Evolutionary conservation across 2,329 filamentous ascomycete genomes (phyloP).

Genomic region (Coniella vitis): DNA sequence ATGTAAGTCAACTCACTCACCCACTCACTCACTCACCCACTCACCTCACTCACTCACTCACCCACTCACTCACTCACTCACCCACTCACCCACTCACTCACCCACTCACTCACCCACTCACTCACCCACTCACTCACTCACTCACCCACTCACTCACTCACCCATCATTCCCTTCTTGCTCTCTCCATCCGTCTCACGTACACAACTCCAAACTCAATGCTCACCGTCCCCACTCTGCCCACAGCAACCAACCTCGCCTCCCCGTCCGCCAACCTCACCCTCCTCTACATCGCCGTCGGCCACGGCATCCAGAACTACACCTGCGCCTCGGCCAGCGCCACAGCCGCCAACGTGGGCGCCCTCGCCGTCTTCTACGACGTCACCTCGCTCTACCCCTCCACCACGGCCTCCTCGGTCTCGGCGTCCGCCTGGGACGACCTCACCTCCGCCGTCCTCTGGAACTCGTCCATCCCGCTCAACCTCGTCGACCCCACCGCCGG

Average conservation of each 20-base stretch:
- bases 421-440: constrained; percentile 33
- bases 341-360: constrained; percentile 41
- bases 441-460: constrained; percentile 33
- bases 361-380: constrained; percentile 55
- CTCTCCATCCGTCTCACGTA: background rate
- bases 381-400: constrained; percentile 43
- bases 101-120: too few relatives aligned
- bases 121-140: too few relatives aligned
- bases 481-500: constrained; percentile 26
- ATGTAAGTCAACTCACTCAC: constrained; percentile 27
- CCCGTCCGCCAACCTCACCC: constrained; percentile 30
- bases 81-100: too few relatives aligned
- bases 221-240: too few relatives aligned
- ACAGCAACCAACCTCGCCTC: constrained; percentile 38
- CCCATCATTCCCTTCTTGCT: background rate
- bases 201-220: too few relatives aligned
- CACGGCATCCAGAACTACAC: constrained; percentile 66
- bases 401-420: constrained; percentile 30
- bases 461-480: constrained; percentile 41
- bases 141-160: background rate
- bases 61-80: too few relatives aligned
- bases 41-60: too few relatives aligned
- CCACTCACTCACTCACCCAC: too few relatives aligned
- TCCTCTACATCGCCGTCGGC: constrained; percentile 53
- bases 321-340: constrained; percentile 35